Percentiles rank a stretch among this genome's conserved stretches.
phyloP scores from a whole-genome alignment of 129 eudicot species.

The Flaveria linearis region DNA sequence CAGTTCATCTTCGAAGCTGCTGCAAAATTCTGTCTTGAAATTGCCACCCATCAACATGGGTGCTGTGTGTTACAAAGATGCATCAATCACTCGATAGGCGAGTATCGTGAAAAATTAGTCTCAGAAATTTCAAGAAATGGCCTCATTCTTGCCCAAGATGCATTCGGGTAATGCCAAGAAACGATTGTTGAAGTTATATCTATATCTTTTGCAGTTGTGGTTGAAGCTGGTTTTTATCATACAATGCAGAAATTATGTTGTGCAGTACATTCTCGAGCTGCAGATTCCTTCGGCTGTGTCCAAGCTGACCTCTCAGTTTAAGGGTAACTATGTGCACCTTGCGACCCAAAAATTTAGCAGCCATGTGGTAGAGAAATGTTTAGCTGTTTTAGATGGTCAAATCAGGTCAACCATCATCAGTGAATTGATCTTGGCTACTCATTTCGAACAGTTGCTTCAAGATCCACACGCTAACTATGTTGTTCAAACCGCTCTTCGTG shows the following conservation, averaged over 20 bases:
- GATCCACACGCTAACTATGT: conserved; percentile 92
- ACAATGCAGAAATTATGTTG: conserved; percentile 69
- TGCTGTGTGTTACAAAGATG: conserved; percentile 89
- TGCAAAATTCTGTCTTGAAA: conserved; percentile 72
- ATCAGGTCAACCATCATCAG: conserved; percentile 55
- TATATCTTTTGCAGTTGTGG: neutral
- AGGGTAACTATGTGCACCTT: conserved; percentile 65
- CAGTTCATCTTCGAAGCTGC: conserved; percentile 87
- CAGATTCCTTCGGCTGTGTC: conserved; percentile 57
- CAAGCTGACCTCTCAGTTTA: conserved; percentile 51
- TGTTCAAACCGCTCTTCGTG: conserved; percentile 70
- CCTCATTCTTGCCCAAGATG: conserved; percentile 79
- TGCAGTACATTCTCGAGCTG: conserved; percentile 71
- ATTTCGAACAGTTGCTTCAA: conserved; percentile 77
- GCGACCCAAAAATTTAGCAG: conserved; percentile 76
- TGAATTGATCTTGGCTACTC: conserved; percentile 62
- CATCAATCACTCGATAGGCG: conserved; percentile 69
- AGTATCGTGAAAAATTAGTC: conserved; percentile 49
- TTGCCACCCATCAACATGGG: conserved; percentile 87
- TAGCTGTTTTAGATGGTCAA: conserved; percentile 42
- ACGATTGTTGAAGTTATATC: no score
- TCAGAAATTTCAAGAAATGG: conserved; percentile 63
- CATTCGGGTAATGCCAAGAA: conserved; percentile 59
- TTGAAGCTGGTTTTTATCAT: conserved; percentile 8
- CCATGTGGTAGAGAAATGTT: conserved; percentile 84